A percentile compares a stretch with the other conserved stretches of the same genome.
phyloP scores from a whole-genome alignment of 1,284 basidiomycete genomes.

The Trichosporon inkin region DNA sequence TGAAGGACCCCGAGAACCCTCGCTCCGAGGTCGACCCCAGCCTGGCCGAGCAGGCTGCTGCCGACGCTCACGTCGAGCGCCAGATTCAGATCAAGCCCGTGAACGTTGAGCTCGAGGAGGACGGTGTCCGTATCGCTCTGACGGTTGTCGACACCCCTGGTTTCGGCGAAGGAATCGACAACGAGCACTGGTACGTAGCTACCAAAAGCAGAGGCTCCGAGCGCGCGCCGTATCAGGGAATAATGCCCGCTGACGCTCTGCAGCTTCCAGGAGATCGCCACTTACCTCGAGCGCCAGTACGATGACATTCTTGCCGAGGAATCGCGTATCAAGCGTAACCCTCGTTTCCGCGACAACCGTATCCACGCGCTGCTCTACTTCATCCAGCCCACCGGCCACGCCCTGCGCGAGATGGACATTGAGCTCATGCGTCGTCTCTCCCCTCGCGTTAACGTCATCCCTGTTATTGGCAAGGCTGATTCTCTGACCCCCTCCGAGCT shows the following conservation, averaged over 20 bases:
- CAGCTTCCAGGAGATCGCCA: slow-evolving; percentile 94
- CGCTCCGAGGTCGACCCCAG: slow-evolving; percentile 75
- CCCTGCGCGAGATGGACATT: slow-evolving; percentile 97
- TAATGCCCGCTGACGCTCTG: neutral
- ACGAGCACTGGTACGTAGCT: slow-evolving; percentile 83
- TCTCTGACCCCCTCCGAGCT: slow-evolving; percentile 87
- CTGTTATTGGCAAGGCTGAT: slow-evolving; percentile 96
- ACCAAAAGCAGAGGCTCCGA: neutral
- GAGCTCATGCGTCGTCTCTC: slow-evolving; percentile 96
- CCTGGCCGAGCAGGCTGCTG: slow-evolving; percentile 48
- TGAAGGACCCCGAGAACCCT: slow-evolving; percentile 55
- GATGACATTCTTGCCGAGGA: slow-evolving; percentile 99
- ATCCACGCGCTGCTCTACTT: slow-evolving; percentile 97
- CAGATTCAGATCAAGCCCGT: slow-evolving; percentile 94
- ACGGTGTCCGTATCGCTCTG: slow-evolving; percentile 94
- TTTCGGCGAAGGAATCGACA: slow-evolving; percentile 98
- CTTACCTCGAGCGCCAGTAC: slow-evolving; percentile 97
- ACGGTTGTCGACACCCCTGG: slow-evolving; percentile 99
- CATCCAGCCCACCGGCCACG: slow-evolving; percentile 87
- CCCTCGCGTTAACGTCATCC: slow-evolving; percentile 97
- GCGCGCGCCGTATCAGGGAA: neutral
- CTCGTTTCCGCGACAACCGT: slow-evolving; percentile 96
- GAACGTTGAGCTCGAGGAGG: slow-evolving; percentile 96
- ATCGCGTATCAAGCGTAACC: slow-evolving; percentile 99
- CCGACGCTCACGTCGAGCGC: slow-evolving; percentile 88